Evolutionary conservation across 495 filamentous ascomycete genomes (phyloP), one percentile per base, ranked within the genome.

Genomic region (Ramalina peruviana): DNA sequence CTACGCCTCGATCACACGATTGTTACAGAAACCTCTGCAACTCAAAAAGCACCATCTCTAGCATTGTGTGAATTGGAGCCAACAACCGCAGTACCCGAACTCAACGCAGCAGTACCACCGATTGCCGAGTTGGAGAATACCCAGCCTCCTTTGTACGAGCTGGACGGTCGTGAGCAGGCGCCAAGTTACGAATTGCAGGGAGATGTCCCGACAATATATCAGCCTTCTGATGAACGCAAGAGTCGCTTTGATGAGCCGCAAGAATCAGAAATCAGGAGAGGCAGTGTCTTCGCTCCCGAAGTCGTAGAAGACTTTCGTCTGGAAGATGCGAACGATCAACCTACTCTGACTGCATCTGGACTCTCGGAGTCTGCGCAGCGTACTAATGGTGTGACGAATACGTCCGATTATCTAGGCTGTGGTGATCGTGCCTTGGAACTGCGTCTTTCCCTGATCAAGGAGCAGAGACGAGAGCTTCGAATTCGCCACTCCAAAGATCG

Each of bases 1-100:
- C 54, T 83, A 11, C 66, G 79, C 33, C 68, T 77, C 9, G 70
- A 82, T 57, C 75, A 81, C 63, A 65, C 66, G 9, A 55, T 81
- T 16, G 59, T 80, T 36, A 81, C 78, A 1, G 60, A 71, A 30
- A 63, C 73, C 41, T 62, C 66, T 37, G n/a, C 26, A 1, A 27
- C 6, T 15, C 67, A 60, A 37, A 61, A 67, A 15, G 45, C 56
- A 25, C 47, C 48, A 26, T 47, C 60, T 2, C 46, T 56, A 9
- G 44, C 51, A 30, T 21, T 48, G 40, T 46, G 23, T 43, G 43
- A 56, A 30, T 48, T 54, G n/a, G 9, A 48, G 55, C n/a, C 58
- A 49, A 10, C 56, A 33, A 16, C 58, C 51, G 45, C 49, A 58
- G n/a, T 16, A 7, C 37, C 39, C 36, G 13, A 30, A 49, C 53